Evolutionary conservation across 768 basidiomycete species (phyloP).

Genomic region (Termitomyces sp.): DNA sequence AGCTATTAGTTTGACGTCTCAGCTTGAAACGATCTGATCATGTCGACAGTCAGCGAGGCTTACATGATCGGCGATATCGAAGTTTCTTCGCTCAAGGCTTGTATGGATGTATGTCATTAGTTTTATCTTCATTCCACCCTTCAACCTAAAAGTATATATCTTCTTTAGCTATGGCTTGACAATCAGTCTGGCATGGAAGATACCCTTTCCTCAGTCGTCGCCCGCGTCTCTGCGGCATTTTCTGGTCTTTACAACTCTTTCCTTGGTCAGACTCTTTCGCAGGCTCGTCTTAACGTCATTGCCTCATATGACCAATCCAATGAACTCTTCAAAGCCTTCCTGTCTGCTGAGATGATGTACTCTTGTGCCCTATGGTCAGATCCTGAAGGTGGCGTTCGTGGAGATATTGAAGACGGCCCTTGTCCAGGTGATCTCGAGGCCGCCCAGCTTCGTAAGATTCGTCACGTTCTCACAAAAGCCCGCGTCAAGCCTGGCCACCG

Average conservation of each 20-base stretch:
- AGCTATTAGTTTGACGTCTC: conserved; percentile 18
- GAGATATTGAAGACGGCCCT: conserved; percentile 55
- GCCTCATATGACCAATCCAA: conserved; percentile 94
- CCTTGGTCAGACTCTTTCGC: conserved; percentile 66
- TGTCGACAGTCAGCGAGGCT: conserved; percentile 59
- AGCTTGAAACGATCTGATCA: conserved; percentile 9
- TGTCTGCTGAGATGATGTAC: conserved; percentile 92
- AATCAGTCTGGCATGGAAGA: conserved; percentile 56
- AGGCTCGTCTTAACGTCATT: conserved; percentile 73
- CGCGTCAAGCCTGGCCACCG: conserved; percentile 75
- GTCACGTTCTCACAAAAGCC: conserved; percentile 72
- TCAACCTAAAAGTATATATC: conserved; percentile 3
- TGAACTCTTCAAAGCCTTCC: conserved; percentile 79
- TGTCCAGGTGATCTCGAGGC: conserved; percentile 66
- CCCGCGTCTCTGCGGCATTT: conserved; percentile 49
- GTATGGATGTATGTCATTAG: conserved; percentile 52
- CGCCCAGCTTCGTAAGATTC: conserved; percentile 81
- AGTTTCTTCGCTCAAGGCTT: conserved; percentile 50
- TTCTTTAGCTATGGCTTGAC: conserved; percentile 56
- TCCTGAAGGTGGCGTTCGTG: conserved; percentile 75
- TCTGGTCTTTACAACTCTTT: conserved; percentile 66
- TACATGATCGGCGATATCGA: conserved; percentile 70
- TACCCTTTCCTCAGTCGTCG: conserved; percentile 50
- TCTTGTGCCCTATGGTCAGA: conserved; percentile 82
- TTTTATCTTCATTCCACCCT: not conserved